Base-by-base conservation (phyloP, 192 early-diverging fungal genomes). In the Coemansia sp. region DNA sequence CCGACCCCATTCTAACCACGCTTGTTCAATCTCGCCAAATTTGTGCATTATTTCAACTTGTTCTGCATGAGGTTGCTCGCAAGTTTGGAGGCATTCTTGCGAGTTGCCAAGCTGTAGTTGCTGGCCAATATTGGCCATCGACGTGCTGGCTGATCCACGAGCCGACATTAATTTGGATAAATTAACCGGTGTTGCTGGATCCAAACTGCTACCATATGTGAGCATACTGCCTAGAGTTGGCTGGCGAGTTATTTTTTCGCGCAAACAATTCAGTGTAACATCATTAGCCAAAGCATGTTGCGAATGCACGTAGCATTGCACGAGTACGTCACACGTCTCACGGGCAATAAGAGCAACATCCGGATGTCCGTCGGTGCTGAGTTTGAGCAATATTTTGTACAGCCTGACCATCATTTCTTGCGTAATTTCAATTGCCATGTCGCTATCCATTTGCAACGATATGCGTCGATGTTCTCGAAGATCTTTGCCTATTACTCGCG, bases 281-380 rank as follows among this genome's bases (percentile, higher is more conserved):
- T 80, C 72, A 23, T 27, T 41, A 0, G 58, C 65, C 19, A 75
- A 59, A 35, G 71, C 74, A 16, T 22, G 25, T 21, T 54, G 68
- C 39, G 77, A 80, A 47, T 77, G 79, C 47, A 68, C 73, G n/a
- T 82, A 82, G 60, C 66, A 69, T 67, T 82, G 80, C 70, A 77
- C 65, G 54, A 82, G 53, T 17, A 65, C 59, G 38, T 98, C 96
- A 38, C 95, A 90, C 0, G 94, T 84, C 12, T 80, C 75, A 14
- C 82, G 68, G 8, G 94, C 94, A 5, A 83, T 64, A 21, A 74
- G 59, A 6, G 91, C 82, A 8, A 96, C 92, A 16, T 90, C 90
- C 0, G 83, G 85, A 63, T 91, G 90, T 27, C 93, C 86, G 65
- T 98, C 96, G 0, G 87, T 86, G 16, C 89, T 90, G 7, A 98